Base-by-base conservation (phyloP, 2,329 filamentous ascomycete species). In the Fusarium torulosum region DNA sequence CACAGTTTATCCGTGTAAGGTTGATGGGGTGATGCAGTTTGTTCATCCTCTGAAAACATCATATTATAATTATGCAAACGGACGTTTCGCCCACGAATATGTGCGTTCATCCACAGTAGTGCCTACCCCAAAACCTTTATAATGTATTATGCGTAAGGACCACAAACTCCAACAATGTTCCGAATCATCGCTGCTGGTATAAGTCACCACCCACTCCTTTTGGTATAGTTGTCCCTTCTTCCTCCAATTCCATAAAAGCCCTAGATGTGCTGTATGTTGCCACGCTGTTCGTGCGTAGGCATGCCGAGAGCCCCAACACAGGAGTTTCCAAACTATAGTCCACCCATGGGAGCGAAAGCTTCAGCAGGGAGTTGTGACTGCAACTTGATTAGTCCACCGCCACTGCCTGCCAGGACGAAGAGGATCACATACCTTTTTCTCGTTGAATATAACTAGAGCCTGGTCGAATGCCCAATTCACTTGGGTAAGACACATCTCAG, bases 391-490 rank as follows among this genome's bases (percentile, higher is more conserved):
- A 73, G 71, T 50, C 14, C 21, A 40, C 19, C 17, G 17, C 40
- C n/a, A 11, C 25, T 13, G 2, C 9, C 17, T 21, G 19, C 25
- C 2, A 8, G 59, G 14, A 29, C 37, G 37, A 23, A 25, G 13
- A 15, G 13, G 46, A 52, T 33, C 27, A 72, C 83, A 75, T 82
- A 91, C 92, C 83, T 90, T 93, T 58, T 92, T 89, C 69, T 90
- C 86, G 65, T 90, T 86, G 75, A 97, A 97, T 31, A 92, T 88
- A 53, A 85, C 82, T 69, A 94, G 80, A 3, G 94, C 95, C 68
- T 87, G 86, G 37, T 91, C 86, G 47, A 94, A 88, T 75, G 96
- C 87, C 93, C 94, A 98, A 37, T 85, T 86, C 57, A 90, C 92
- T 60, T 94, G 89, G 4, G 88, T 85, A 17, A 98, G 83, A 72